These are phyloP conservation scores for Daldinia eschscholtzii DNA, from an alignment of 2,329 filamentous ascomycete species.

Conservation along the genomic window DNA sequence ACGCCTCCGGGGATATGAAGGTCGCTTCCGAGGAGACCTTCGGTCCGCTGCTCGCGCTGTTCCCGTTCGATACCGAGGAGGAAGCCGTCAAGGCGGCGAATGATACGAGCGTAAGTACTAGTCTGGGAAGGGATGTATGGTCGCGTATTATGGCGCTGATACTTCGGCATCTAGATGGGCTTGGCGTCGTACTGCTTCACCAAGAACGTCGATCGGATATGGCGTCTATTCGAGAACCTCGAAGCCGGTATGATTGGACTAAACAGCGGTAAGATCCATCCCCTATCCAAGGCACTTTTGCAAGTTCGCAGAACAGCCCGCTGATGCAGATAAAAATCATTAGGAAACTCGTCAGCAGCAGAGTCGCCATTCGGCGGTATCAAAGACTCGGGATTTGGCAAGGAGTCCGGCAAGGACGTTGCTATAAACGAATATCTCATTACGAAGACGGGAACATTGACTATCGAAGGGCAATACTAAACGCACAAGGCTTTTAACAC, in stretches of 20 bases:
- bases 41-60: conserved; percentile 68
- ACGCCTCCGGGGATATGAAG: conserved; percentile 62
- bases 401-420: conserved; percentile 62
- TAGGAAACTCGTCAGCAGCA: conserved; percentile 57
- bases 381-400: conserved; percentile 62
- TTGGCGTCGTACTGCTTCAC: conserved; percentile 70
- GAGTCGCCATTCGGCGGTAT: conserved; percentile 63
- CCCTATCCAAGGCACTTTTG: not conserved
- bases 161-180: conserved; percentile 59
- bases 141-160: not conserved
- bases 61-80: conserved; percentile 68
- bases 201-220: conserved; percentile 69
- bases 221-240: conserved; percentile 69
- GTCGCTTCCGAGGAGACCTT: conserved; percentile 68
- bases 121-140: not conserved
- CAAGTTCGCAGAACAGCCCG: not conserved
- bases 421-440: conserved; percentile 62
- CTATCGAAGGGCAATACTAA: conserved; percentile 56
- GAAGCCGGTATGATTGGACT: conserved; percentile 66
- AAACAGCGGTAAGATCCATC: conserved; percentile 57
- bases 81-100: conserved; percentile 68
- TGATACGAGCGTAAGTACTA: conserved; percentile 58
- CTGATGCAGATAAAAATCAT: conserved; percentile 5
- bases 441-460: conserved; percentile 61
- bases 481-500: not conserved